Evolutionary conservation across 2,329 filamentous ascomycete genomes (phyloP), one percentile per base, ranked within the genome.

Genomic region (Hypomyces rosellus): DNA sequence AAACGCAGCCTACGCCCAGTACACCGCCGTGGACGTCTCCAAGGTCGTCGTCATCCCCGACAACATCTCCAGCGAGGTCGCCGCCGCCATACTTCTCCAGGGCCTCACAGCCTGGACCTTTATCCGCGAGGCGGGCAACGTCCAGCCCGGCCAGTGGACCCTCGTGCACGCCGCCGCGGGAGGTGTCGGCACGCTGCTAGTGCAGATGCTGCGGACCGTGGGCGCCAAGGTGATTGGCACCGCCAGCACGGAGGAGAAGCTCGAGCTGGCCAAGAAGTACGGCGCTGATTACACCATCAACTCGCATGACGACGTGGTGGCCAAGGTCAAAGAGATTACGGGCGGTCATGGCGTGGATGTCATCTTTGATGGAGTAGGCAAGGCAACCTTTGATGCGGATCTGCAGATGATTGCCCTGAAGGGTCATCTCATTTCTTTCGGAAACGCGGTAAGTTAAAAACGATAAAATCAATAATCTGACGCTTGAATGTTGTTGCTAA

Each of bases 121-220:
- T 30, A 80, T 89, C 52, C 81, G 85, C 50, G 89, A 95, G 65
- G 81, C 86, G 4, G 85, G 84, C 11, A 80, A 87, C 52, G 88
- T 92, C 6, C 74, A 89, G 64, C 76, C 81, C 57, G 88, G 85
- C 1, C 88, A 95, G 58, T 93, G 86, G 83, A 77, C 89, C 0
- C 79, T 96, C 2, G 82, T 96, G 14, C 89, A 93, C 59, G 90
- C 90, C 0, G 90, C 90, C 0, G 89, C 89, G 0, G 90, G 90
- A 14, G 90, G 90, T 14, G 88, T 89, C 1, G 88, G 88, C 0
- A 71, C 85, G 40, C 79, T 88, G 69, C 76, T 96, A 25, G 82
- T 82, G 37, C 89, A 95, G 74, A 70, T 95, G 57, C 71, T 95
- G 38, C 80, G 78, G 57, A 73, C 77, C 1, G 74, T 90, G 2